Evolutionary conservation across 495 filamentous ascomycete species (phyloP), one percentile per base, ranked within the genome.

Genomic region (Halenospora varia): DNA sequence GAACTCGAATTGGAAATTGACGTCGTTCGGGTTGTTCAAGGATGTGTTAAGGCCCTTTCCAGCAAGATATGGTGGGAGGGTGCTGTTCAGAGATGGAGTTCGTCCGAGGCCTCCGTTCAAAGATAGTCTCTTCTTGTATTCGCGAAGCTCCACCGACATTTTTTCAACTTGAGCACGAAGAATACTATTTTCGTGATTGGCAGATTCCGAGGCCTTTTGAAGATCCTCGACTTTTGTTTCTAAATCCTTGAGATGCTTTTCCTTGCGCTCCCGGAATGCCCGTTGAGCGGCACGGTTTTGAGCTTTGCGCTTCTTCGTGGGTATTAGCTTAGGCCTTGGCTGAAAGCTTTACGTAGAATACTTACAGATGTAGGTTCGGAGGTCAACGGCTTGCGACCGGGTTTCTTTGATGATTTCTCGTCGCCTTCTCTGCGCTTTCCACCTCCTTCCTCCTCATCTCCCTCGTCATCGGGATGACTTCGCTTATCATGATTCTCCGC

Each of bases 251-350:
- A 99, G 68, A 66, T 99, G 94, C 73, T 90, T 96, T 73, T 99
- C 94, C 75, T 99, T 99, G 48, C 94, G 89, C 69, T 99, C 94
- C 22, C 94, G 82, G 82, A 99, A 99, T 6, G 94, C 94, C 42
- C 94, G 83, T 73, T 99, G 94, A 24, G 94, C 94, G 1, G 95
- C 94, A 56, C 94, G 87, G 63, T 99, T 99, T 68, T 99, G 94
- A 10, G 95, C 94, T 74, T 99, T 99, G 62, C 94, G 89, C 77
- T 99, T 99, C 92, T 97, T 64, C 35, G 19, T 57, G 56, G 22
- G 64, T 48, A 13, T 3, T 49, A 8, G 20, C 8, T 25, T 10
- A 24, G 18, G 9, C 2, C 25, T 10, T 6, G 6, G 51, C 50
- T 42, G 44, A 51, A 24, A 46, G 35, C 15, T 41, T 20, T 10